These are phyloP conservation scores for Fusarium floridanum DNA, from an alignment of 2,329 filamentous ascomycete species.

Conservation along the genomic window DNA sequence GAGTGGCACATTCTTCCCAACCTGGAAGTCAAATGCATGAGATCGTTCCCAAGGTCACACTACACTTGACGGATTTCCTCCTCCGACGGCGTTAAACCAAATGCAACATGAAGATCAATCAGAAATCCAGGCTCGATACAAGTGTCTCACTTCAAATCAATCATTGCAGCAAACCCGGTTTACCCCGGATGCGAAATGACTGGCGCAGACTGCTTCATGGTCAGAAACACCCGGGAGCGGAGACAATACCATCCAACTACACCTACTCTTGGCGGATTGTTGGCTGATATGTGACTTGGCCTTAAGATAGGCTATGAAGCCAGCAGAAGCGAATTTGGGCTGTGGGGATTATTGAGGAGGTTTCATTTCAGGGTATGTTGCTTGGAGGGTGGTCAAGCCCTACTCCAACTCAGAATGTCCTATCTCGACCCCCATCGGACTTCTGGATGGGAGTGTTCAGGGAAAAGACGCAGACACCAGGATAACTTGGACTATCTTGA, in stretches of 20 bases:
- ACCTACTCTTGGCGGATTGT: background rate
- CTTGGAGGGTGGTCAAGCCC: background rate
- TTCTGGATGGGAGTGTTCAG: background rate
- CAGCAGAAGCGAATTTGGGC: background rate
- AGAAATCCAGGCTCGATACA: conserved; percentile 14
- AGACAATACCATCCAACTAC: background rate
- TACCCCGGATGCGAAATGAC: conserved; percentile 28
- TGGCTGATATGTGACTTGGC: background rate
- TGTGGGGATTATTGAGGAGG: background rate
- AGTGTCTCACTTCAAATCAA: conserved; percentile 21
- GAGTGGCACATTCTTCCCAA: conserved; percentile 9
- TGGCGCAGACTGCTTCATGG: conserved; percentile 1
- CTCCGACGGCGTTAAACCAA: conserved; percentile 21
- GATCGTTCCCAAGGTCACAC: conserved; percentile 25
- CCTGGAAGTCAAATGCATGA: conserved; percentile 17
- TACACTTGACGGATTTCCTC: conserved; percentile 13
- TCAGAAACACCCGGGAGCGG: background rate
- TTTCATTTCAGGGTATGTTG: background rate
- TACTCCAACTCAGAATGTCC: too few relatives aligned
- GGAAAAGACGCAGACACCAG: background rate
- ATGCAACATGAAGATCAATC: conserved; percentile 8
- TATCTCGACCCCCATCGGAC: background rate
- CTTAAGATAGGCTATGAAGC: background rate
- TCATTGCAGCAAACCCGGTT: conserved; percentile 14
- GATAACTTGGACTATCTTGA: background rate